A percentile compares a stretch with the other conserved stretches of the same genome.
phyloP scores from a whole-genome alignment of 1,139 yeast genomes.

The Protomyces macrosporus region DNA sequence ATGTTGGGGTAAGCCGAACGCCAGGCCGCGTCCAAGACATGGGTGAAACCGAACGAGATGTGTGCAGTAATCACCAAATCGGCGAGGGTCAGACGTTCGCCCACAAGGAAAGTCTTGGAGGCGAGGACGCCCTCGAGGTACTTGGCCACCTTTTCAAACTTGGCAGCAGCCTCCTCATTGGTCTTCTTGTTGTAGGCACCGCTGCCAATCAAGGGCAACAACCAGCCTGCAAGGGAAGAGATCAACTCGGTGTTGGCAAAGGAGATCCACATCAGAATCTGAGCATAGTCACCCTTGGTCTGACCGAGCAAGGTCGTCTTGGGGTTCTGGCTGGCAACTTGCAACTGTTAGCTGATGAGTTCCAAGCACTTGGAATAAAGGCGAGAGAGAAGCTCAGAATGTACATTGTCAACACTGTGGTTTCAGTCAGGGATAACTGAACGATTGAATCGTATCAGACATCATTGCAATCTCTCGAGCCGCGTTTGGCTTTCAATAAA shows the following conservation, averaged over 20 bases:
- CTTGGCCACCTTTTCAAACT: conserved; percentile 41
- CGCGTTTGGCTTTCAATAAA: background rate
- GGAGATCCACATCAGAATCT: conserved; percentile 77
- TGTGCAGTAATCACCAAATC: conserved; percentile 64
- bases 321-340: conserved; percentile 38
- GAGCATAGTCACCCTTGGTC: conserved; percentile 61
- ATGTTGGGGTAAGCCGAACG: conserved; percentile 66
- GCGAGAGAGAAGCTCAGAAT: conserved; percentile 42
- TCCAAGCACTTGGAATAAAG: no score
- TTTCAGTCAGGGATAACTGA: conserved; percentile 94
- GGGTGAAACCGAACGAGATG: conserved; percentile 59
- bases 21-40: conserved; percentile 71
- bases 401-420: conserved; percentile 61
- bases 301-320: conserved; percentile 53
- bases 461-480: background rate
- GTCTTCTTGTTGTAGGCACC: conserved; percentile 74
- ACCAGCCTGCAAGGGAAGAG: conserved; percentile 42
- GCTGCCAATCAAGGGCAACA: conserved; percentile 48
- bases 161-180: conserved; percentile 53
- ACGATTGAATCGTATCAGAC: conserved; percentile 38
- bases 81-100: conserved; percentile 82
- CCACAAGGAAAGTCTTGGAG: conserved; percentile 79
- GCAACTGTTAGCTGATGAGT: background rate
- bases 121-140: conserved; percentile 59
- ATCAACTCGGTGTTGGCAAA: conserved; percentile 67